Evolutionary conservation across 805 yeast genomes (phyloP).

Genomic region (Candida quercuum): DNA sequence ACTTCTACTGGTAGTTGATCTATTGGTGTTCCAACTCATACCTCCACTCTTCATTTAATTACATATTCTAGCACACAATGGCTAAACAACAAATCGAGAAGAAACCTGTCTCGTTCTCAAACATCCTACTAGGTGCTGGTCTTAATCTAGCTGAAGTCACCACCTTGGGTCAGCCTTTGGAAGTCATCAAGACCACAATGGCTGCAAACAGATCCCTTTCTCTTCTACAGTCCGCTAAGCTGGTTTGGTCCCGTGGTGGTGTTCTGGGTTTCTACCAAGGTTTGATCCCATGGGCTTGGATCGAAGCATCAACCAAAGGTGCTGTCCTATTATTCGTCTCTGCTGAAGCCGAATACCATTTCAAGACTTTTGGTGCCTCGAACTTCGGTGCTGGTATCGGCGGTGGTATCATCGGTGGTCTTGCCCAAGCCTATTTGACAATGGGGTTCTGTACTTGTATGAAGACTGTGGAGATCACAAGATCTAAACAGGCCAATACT

Average conservation of each 20-base stretch:
- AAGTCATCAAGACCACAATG: conserved; percentile 95
- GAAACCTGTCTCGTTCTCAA: conserved; percentile 83
- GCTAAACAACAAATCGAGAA: conserved; percentile 42
- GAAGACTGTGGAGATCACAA: conserved; percentile 97
- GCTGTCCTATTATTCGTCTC: conserved; percentile 91
- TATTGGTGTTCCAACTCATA: not conserved
- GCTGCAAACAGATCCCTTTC: conserved; percentile 86
- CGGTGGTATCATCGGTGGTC: conserved; percentile 95
- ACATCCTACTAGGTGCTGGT: conserved; percentile 90
- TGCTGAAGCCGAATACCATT: conserved; percentile 83
- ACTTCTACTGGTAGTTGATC: too few species aligned
- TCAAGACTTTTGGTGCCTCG: conserved; percentile 56
- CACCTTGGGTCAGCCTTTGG: conserved; percentile 94
- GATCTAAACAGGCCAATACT: conserved; percentile 66
- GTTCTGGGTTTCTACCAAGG: conserved; percentile 92
- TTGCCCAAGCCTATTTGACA: conserved; percentile 92
- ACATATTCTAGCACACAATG: too few species aligned
- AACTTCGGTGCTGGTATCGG: conserved; percentile 84
- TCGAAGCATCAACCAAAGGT: conserved; percentile 98
- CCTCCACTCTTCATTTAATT: not conserved
- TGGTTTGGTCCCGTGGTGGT: conserved; percentile 94
- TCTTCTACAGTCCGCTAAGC: conserved; percentile 59
- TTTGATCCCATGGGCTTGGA: conserved; percentile 99
- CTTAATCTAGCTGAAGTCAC: conserved; percentile 90
- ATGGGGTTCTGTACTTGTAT: conserved; percentile 99